Evolutionary conservation across 1,284 basidiomycete species (phyloP).

Genomic region (Phaffia rhodozyma): DNA sequence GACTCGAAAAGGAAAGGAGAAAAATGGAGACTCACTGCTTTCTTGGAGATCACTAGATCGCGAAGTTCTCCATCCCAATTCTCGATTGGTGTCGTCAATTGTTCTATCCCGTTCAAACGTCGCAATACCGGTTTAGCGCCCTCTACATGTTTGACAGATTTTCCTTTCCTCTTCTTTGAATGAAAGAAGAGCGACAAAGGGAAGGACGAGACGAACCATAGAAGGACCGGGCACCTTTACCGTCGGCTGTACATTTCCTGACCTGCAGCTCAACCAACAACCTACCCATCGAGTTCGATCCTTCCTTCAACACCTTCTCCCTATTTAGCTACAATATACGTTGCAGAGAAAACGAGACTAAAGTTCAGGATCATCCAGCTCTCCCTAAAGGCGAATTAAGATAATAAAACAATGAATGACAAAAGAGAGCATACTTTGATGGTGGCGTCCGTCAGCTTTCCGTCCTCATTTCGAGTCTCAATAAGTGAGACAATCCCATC

Average conservation of each 20-base stretch:
- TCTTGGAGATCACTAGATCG: constrained; percentile 5
- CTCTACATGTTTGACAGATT: too few relatives aligned
- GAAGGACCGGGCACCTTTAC: not conserved
- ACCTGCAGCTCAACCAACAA: not conserved
- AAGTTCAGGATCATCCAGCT: not conserved
- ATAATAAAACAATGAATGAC: not conserved
- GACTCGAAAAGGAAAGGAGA: not conserved
- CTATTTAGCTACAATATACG: not conserved
- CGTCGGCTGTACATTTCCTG: constrained; percentile 5
- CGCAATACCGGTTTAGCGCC: not conserved
- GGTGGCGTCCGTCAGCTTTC: not conserved
- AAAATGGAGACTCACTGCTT: not conserved
- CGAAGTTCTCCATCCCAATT: constrained; percentile 4
- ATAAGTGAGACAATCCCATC: not conserved
- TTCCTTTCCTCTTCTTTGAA: too few relatives aligned
- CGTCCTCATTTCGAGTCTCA: not conserved
- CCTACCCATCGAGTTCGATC: not conserved
- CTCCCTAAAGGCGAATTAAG: not conserved
- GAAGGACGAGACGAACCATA: not conserved
- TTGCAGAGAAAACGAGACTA: not conserved
- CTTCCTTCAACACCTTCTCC: not conserved
- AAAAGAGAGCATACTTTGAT: not conserved
- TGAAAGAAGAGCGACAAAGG: not conserved
- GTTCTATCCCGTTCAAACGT: not conserved
- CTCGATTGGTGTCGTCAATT: not conserved